Conservation (phyloP, 2,329 filamentous ascomycete species). For the Aspergillus sp. region DNA sequence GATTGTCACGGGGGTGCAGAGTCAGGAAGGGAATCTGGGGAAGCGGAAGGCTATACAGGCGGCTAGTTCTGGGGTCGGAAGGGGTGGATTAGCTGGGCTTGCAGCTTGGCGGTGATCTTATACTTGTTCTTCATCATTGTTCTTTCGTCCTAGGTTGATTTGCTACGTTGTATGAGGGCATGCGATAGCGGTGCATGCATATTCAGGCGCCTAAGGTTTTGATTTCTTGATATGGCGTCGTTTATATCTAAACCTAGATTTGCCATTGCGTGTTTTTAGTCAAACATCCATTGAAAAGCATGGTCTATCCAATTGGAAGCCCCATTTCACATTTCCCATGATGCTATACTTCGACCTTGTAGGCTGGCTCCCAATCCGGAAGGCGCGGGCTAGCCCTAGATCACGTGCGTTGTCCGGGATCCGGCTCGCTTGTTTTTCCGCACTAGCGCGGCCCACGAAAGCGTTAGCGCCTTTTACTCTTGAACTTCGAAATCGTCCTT, state of each 20-base stretch:
- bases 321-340: not conserved
- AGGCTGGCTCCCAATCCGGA: not conserved
- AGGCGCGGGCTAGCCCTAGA: conserved; percentile 19
- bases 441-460: conserved; percentile 37
- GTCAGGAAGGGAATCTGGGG: conserved; percentile 43
- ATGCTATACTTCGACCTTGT: not conserved
- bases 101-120: conserved; percentile 38
- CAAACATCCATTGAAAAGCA: not conserved
- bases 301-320: not conserved
- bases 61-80: conserved; percentile 38
- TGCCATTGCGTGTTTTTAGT: not conserved
- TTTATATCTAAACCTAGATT: not conserved
- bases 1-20: conserved; percentile 80
- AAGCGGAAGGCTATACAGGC: conserved; percentile 47
- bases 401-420: conserved; percentile 11
- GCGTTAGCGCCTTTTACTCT: conserved; percentile 25
- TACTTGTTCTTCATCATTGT: not conserved
- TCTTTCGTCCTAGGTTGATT: not conserved
- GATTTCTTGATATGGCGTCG: not conserved
- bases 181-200: not conserved
- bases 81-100: conserved; percentile 38
- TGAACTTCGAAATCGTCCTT: conserved; percentile 14
- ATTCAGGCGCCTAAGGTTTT: not conserved
- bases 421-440: conserved; percentile 19
- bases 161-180: not conserved